These are phyloP conservation scores for Tylopilus plumbeoviolaceoides DNA, from an alignment of 768 basidiomycete genomes.

Conservation along the genomic window DNA sequence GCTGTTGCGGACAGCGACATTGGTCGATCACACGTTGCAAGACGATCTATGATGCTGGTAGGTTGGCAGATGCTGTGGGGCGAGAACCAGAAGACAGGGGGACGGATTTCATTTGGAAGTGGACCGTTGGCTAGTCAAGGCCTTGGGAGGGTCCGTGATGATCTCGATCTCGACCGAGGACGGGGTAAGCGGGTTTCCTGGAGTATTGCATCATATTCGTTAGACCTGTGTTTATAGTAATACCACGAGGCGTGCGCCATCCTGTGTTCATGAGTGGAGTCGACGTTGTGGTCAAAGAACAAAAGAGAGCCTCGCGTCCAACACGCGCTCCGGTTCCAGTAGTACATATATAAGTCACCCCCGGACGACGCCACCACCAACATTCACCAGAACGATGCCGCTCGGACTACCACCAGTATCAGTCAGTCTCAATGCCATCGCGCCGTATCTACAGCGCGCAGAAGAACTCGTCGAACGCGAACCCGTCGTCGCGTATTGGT, in stretches of 20 bases:
- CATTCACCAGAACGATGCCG: constrained; percentile 14
- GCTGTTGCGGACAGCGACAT: constrained; percentile 10
- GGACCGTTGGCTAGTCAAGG: constrained; percentile 1
- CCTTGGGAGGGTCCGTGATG: background rate
- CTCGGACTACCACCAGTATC: constrained; percentile 62
- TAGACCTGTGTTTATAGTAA: background rate
- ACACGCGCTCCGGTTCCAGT: background rate
- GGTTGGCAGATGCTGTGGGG: constrained; percentile 12
- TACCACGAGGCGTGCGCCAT: background rate
- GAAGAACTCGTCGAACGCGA: constrained; percentile 82
- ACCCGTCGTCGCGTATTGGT: constrained; percentile 93
- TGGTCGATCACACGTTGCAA: constrained; percentile 5
- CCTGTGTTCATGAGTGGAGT: constrained; percentile 1
- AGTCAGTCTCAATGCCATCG: constrained; percentile 57
- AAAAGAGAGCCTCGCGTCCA: background rate
- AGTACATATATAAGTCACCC: background rate
- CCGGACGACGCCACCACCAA: background rate
- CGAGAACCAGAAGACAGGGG: constrained; percentile 4
- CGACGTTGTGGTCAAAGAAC: background rate
- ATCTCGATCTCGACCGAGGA: constrained; percentile 15
- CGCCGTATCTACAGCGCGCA: constrained; percentile 85
- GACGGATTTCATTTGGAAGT: constrained; percentile 23
- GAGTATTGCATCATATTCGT: background rate
- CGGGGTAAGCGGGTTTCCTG: background rate
- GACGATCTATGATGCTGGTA: constrained; percentile 3